Evolutionary conservation across 148 eudicot genomes (phyloP).

Genomic region (Rhododendron williamsianum): DNA sequence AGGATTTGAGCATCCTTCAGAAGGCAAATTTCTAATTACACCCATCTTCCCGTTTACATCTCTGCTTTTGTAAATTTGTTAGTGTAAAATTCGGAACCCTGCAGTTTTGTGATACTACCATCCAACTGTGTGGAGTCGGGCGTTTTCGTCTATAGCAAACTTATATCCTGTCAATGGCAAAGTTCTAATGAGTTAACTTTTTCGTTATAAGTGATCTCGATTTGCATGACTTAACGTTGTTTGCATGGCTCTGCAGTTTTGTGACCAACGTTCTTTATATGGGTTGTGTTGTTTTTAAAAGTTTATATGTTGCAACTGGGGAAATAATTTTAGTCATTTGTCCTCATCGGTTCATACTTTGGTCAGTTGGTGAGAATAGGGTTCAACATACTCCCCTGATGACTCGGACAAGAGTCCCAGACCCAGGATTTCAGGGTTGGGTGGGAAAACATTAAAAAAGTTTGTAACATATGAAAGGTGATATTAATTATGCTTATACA

Average conservation of each 20-base stretch:
- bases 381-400: neutral
- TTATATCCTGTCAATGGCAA: neutral
- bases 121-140: neutral
- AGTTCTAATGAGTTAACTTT: neutral
- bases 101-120: neutral
- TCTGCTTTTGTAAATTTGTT: neutral
- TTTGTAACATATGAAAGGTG: neutral
- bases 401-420: neutral
- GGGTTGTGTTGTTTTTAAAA: neutral
- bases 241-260: neutral
- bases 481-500: neutral
- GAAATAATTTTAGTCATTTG: neutral
- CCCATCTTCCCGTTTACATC: neutral
- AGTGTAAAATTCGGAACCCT: neutral
- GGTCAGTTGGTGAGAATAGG: too few relatives aligned
- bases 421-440: neutral
- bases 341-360: neutral
- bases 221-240: neutral
- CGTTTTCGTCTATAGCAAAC: neutral
- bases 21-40: constrained; percentile 31
- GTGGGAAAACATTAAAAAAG: neutral
- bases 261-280: neutral
- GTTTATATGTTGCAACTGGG: neutral
- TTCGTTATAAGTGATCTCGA: neutral
- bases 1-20: constrained; percentile 63